A percentile compares a stretch with the other conserved stretches of the same genome.
These are phyloP conservation scores for Pestalotiopsis fici DNA, from an alignment of 2,329 filamentous ascomycete genomes.

Conservation along the genomic window DNA sequence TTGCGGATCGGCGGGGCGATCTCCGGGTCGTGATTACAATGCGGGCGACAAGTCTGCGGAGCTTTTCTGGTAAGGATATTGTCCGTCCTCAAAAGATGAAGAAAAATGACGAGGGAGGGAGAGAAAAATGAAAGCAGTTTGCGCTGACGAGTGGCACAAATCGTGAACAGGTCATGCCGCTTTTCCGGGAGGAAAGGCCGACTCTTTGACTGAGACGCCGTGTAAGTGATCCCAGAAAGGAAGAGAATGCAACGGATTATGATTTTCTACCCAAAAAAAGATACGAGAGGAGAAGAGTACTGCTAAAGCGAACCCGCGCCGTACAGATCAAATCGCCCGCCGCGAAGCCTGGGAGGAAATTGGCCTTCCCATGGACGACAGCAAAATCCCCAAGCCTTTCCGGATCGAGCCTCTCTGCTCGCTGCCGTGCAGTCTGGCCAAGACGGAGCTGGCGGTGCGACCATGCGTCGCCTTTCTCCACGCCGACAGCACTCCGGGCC, in stretches of 20 bases:
- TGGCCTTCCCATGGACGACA: conserved; percentile 74
- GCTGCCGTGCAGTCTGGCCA: conserved; percentile 74
- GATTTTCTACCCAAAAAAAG: too few species aligned
- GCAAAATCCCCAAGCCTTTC: conserved; percentile 73
- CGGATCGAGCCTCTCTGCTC: conserved; percentile 84
- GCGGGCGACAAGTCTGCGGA: conserved; percentile 63
- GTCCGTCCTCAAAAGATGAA: neutral
- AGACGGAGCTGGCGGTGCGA: conserved; percentile 72
- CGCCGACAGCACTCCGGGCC: conserved; percentile 45
- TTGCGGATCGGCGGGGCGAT: conserved; percentile 80
- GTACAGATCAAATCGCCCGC: conserved; percentile 75
- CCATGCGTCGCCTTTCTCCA: conserved; percentile 80
- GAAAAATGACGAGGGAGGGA: neutral
- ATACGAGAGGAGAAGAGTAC: neutral
- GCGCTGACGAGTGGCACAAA: neutral
- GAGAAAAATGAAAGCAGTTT: neutral
- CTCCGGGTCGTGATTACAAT: conserved; percentile 72
- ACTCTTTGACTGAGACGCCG: conserved; percentile 57
- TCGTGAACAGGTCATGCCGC: conserved; percentile 67
- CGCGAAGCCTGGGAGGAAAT: conserved; percentile 94
- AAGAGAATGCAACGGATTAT: neutral
- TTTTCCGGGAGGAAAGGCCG: conserved; percentile 77
- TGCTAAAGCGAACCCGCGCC: neutral
- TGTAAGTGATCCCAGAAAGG: conserved; percentile 42
- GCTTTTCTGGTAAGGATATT: conserved; percentile 59